Conservation (phyloP, 192 early-diverging fungal genomes). For the Podochytrium sp. region DNA sequence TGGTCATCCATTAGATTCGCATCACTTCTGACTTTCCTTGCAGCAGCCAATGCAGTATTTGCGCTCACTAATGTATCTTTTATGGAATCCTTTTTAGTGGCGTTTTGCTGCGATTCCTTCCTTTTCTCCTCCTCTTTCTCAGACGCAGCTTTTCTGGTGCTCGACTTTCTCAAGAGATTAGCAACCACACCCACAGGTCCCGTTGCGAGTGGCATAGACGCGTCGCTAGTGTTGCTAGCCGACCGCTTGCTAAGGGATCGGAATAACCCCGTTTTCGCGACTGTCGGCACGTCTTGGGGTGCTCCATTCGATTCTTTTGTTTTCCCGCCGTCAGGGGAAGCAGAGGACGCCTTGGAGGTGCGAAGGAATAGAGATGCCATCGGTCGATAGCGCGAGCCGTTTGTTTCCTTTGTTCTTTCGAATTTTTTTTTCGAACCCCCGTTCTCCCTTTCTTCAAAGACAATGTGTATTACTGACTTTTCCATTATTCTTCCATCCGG, state of each 20-base stretch:
- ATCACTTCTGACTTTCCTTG: not conserved
- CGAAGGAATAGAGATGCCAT: not conserved
- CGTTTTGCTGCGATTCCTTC: not conserved
- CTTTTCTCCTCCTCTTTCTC: not conserved
- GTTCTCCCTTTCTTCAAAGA: not conserved
- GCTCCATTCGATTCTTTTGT: no score
- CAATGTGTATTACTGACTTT: not conserved
- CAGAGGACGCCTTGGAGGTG: no score
- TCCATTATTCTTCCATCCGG: not conserved
- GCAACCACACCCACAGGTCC: no score
- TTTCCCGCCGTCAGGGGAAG: no score
- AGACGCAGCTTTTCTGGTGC: no score
- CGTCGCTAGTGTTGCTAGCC: no score
- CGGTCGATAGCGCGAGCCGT: not conserved
- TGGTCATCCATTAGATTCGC: slow-evolving; percentile 5
- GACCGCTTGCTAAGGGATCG: no score
- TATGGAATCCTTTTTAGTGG: no score
- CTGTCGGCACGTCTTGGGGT: not conserved
- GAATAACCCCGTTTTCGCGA: not conserved
- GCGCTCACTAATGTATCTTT: not conserved
- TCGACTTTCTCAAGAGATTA: no score
- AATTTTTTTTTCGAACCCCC: no score
- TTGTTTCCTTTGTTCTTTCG: not conserved
- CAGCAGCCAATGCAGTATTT: not conserved
- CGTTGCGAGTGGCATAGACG: no score